Base-by-base conservation (phyloP, 306 rosid species). In the Medicago lupulina region DNA sequence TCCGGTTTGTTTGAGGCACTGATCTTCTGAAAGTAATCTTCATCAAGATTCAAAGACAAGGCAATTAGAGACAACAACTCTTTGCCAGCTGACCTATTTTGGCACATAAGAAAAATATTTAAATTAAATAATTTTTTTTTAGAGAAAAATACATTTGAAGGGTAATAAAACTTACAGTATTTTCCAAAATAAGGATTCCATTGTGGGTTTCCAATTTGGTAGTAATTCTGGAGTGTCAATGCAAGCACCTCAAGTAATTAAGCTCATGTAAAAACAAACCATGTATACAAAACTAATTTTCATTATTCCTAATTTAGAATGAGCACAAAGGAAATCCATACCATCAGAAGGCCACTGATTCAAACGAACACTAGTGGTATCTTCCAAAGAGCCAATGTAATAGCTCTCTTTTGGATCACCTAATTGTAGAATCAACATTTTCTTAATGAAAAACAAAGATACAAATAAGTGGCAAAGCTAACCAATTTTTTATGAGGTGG, bases 271-370 rank as follows among this genome's bases (percentile, higher is more conserved):
- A 77, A 59, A 49, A 17, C 63, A 34, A 49, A 67, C 25, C 49
- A 16, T 9, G n/a, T 10, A 18, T 28, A 34, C 18, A 21, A 31
- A 73, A 25, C 13, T 53, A 73, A 25, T 16, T 53, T 54, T 46
- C 7, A 13, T 3, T 14, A 10, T 28, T 58, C 68, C 68, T 28
- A 28, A 76, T 18, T 28, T 0, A 71, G 71, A 40, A 38, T 57
- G 7, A 12, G 51, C 23, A 4, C 6, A 71, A 43, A 28, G 4
- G 31, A 62, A 51, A 63, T 49, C 1, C 54, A 82, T 73, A 94
- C 97, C 97, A 75, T 83, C 63, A 51, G 90, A 77, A 75, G 97
- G 98, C 98, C 98, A 94, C 79, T 90, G 96, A 83, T 94, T 93
- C 41, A 89, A 80, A 60, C 70, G 25, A 62, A 2, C 66, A 78